Conservation (phyloP, 352 stramenopile species). For the Ophiocytium majus region DNA sequence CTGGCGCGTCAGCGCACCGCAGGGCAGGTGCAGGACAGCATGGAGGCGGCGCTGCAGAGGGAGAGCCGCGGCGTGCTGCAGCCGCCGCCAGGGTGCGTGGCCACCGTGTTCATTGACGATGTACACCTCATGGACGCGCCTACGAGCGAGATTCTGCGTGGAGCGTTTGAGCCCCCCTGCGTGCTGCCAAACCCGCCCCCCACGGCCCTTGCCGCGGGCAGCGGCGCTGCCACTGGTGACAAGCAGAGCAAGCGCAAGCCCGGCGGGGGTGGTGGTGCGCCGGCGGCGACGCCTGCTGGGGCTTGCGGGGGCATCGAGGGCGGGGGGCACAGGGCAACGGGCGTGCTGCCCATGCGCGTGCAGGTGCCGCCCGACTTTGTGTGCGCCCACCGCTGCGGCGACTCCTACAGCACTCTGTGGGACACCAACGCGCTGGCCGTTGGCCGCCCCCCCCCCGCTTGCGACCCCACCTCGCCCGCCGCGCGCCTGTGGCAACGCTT, state of each 20-base stretch:
- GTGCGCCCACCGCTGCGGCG: background rate
- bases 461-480: background rate
- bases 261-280: no score
- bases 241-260: background rate
- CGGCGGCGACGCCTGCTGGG: no score
- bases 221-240: background rate
- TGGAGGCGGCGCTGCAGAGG: conserved; percentile 23
- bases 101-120: conserved; percentile 39
- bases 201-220: background rate
- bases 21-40: conserved; percentile 8
- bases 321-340: background rate
- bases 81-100: conserved; percentile 16
- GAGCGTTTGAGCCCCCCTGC: background rate
- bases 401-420: conserved; percentile 19
- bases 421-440: conserved; percentile 16
- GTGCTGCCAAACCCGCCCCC: background rate
- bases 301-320: background rate
- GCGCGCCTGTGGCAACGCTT: conserved; percentile 27
- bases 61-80: conserved; percentile 34
- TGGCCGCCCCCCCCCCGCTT: no score
- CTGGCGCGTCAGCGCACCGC: conserved; percentile 18
- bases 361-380: conserved; percentile 43
- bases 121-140: conserved; percentile 29
- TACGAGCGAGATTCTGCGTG: background rate
- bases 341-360: background rate